A percentile compares a stretch with the other conserved stretches of the same genome.
phyloP scores from a whole-genome alignment of 2,329 filamentous ascomycete species.

The Nemania sp. region DNA sequence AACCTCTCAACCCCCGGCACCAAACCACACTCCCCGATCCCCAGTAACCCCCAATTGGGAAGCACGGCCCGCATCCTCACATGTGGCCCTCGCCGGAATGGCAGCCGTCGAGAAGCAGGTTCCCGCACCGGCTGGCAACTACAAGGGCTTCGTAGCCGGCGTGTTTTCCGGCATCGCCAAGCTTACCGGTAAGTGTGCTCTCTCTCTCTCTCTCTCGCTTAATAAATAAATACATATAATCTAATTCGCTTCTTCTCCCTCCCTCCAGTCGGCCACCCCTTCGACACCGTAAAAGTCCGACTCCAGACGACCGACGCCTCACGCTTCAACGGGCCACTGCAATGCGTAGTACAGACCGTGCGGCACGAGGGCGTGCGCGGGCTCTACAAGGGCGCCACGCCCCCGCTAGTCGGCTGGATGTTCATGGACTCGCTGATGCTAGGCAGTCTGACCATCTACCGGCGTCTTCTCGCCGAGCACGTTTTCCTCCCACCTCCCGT shows the following conservation, averaged over 20 bases:
- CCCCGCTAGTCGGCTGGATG: conserved; percentile 96
- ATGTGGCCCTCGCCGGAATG: conserved; percentile 44
- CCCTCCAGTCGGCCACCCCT: conserved; percentile 73
- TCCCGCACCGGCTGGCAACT: conserved; percentile 64
- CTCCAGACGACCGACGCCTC: conserved; percentile 84
- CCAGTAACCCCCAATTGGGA: neutral
- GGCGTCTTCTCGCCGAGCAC: conserved; percentile 82
- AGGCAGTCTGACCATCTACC: conserved; percentile 90
- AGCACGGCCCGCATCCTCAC: conserved; percentile 16
- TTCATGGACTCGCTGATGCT: conserved; percentile 96
- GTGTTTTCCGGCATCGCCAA: conserved; percentile 95
- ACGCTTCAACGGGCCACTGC: conserved; percentile 86
- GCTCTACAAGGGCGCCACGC: conserved; percentile 94
- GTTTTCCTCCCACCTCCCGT: conserved; percentile 69
- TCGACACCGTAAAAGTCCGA: conserved; percentile 97
- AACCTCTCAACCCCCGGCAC: neutral
- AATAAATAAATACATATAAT: no score
- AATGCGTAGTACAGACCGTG: conserved; percentile 87
- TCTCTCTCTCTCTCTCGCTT: neutral
- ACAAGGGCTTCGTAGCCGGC: conserved; percentile 97
- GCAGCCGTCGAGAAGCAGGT: conserved; percentile 54
- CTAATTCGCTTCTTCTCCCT: neutral
- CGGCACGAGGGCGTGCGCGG: conserved; percentile 86
- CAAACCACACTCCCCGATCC: neutral
- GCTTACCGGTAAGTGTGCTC: conserved; percentile 73